phyloP scores from a whole-genome alignment of 441 rosid genomes.

The Croton laevigatus region DNA sequence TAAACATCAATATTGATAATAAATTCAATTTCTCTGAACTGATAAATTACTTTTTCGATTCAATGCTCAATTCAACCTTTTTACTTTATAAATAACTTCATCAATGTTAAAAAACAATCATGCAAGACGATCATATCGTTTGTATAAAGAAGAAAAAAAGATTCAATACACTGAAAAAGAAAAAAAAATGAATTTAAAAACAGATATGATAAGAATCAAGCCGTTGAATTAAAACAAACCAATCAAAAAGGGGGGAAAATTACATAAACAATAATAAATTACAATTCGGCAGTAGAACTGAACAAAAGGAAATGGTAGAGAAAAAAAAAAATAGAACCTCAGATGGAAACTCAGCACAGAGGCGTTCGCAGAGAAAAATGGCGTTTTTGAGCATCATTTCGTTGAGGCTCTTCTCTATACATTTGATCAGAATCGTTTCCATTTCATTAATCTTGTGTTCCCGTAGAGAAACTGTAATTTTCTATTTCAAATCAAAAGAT shows the following conservation, averaged over 20 bases:
- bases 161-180: background rate
- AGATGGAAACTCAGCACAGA: conserved; percentile 91
- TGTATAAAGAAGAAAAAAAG: too few relatives aligned
- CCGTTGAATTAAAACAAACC: too few relatives aligned
- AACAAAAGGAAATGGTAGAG: background rate
- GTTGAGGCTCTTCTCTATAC: conserved; percentile 79
- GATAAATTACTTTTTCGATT: background rate
- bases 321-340: conserved; percentile 46
- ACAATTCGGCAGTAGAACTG: background rate
- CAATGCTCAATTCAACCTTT: background rate
- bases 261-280: too few relatives aligned
- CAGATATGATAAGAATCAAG: background rate
- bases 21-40: background rate
- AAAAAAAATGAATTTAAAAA: too few relatives aligned
- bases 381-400: conserved; percentile 79
- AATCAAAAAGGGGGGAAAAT: too few relatives aligned
- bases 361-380: conserved; percentile 93
- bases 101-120: background rate
- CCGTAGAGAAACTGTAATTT: too few relatives aligned
- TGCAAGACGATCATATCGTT: too few relatives aligned
- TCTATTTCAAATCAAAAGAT: background rate
- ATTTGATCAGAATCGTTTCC: conserved; percentile 81
- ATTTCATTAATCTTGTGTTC: conserved; percentile 24
- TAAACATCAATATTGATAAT: background rate
- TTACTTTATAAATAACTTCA: background rate